Conservation (phyloP, 176 grass and related monocot genomes). For the Zoysia japonica region DNA sequence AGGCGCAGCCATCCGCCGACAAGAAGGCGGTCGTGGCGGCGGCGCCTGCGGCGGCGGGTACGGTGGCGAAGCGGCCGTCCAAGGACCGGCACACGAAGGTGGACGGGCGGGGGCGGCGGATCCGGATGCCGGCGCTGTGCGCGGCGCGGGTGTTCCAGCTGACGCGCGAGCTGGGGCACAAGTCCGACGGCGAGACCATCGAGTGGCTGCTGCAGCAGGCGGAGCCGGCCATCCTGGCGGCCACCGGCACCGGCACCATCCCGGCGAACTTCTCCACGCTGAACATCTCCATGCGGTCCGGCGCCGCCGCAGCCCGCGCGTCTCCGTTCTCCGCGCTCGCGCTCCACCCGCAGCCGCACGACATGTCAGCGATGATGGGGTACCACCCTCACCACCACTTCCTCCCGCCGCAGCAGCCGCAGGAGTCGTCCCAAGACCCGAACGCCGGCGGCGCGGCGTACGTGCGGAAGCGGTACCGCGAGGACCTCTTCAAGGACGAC, state of each 20-base stretch:
- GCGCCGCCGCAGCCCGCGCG: slow-evolving; percentile 36
- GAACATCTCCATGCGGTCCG: slow-evolving; percentile 72
- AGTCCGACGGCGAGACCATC: slow-evolving; percentile 98
- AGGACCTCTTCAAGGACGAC: slow-evolving; percentile 99
- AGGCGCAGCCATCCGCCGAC: slow-evolving; percentile 44
- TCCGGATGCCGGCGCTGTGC: slow-evolving; percentile 96
- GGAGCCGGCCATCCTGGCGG: slow-evolving; percentile 89
- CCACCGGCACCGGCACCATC: slow-evolving; percentile 91
- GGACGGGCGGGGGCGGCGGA: slow-evolving; percentile 81
- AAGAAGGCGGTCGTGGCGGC: slow-evolving; percentile 54
- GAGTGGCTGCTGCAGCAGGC: slow-evolving; percentile 98
- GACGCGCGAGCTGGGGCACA: slow-evolving; percentile 92
- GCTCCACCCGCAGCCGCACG: slow-evolving; percentile 57
- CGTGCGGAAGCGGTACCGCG: slow-evolving; percentile 82
- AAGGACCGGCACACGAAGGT: slow-evolving; percentile 99
- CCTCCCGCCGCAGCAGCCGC: slow-evolving; percentile 26
- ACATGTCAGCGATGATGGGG: slow-evolving; percentile 78
- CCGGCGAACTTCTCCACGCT: slow-evolving; percentile 88
- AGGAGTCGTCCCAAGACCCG: slow-evolving; percentile 21
- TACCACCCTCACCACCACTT: slow-evolving; percentile 81
- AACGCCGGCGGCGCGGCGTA: slow-evolving; percentile 24
- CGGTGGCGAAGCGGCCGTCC: slow-evolving; percentile 64
- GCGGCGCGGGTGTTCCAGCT: slow-evolving; percentile 97
- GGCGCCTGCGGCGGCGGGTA: background rate
- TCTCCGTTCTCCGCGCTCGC: slow-evolving; percentile 43